These are phyloP conservation scores for Corylus avellana DNA, from an alignment of 306 rosid species.

Conservation along the genomic window DNA sequence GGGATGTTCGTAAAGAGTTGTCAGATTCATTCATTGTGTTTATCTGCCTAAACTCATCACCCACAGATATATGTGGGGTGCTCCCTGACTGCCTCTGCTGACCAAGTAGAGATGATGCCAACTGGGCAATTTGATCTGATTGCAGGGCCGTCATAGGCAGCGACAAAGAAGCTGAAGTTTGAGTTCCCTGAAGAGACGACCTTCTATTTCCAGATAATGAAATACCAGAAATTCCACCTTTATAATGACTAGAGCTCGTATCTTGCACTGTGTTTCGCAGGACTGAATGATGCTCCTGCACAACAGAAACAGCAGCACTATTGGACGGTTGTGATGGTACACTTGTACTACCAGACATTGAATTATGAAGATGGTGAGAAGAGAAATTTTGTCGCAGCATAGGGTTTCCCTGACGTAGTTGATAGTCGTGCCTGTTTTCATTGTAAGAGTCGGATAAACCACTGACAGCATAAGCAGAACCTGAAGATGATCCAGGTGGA, in stretches of 20 bases:
- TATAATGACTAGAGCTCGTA: constrained; percentile 37
- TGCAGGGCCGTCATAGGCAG: constrained; percentile 50
- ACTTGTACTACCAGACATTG: constrained; percentile 45
- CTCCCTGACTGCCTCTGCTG: constrained; percentile 68
- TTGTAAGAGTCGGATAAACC: constrained; percentile 43
- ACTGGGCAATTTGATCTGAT: constrained; percentile 78
- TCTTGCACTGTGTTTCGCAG: constrained; percentile 44
- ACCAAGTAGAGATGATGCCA: constrained; percentile 78
- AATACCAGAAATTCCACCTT: constrained; percentile 48
- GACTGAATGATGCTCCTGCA: constrained; percentile 42
- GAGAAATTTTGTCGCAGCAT: constrained; percentile 49
- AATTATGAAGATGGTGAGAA: constrained; percentile 51
- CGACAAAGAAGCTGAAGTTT: constrained; percentile 45
- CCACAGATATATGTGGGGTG: constrained; percentile 28
- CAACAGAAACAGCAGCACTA: constrained; percentile 42
- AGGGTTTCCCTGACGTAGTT: constrained; percentile 42
- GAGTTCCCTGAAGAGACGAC: constrained; percentile 41
- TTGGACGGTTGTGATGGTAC: constrained; percentile 39
- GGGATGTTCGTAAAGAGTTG: constrained; percentile 43
- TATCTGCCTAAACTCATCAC: constrained; percentile 50
- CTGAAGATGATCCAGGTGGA: constrained; percentile 38
- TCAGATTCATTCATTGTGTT: constrained; percentile 44
- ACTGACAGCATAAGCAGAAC: constrained; percentile 39
- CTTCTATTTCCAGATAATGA: constrained; percentile 37
- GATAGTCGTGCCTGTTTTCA: constrained; percentile 58